Base-by-base conservation (phyloP, 441 rosid species). In the Croton setiger region DNA sequence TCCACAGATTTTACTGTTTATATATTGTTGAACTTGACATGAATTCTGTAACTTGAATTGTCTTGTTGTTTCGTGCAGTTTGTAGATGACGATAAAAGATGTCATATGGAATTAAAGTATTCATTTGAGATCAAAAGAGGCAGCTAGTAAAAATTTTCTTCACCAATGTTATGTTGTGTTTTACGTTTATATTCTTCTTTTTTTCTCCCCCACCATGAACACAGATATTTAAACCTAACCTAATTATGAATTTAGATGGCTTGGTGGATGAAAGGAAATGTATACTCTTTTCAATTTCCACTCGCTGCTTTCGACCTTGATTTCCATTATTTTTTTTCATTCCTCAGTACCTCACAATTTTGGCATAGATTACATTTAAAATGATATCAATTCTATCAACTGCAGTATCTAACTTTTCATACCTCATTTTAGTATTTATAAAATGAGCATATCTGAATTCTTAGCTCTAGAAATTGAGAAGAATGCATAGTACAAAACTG, bases 71-170 rank as follows among this genome's bases (percentile, higher is more conserved):
- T 63, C 13, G 3, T 78, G 81, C 87, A 84, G 90, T 84, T 84
- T 18, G 84, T 74, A 78, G 87, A 86, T 36, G 88, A 84, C 39
- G 88, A 84, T 63, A 73, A 41, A 65, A 82, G 86, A 75, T 83
- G 85, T 71, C 84, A 84, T 69, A 77, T 84, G 86, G 86, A 86
- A 39, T 80, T 84, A 56, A 76, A 80, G 23, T 86, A 84, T 58
- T 81, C 76, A 41, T 86, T 86, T 0, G 81, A 83, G 67, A 86
- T 86, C 64, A 83, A 79, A 64, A 86, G 75, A 75, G 63, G 73
- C 65, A 45, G 74, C 67, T 85, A 81, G 79, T 74, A 33, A 36
- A 60, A 63, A 3, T 49, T 18, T 20, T 3, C 45, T 61, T 20
- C 48, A 10, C 17, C 31, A 10, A 36, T 54, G 20, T 60, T 62